Percentiles rank a stretch among this genome's conserved stretches.
phyloP scores from a whole-genome alignment of 148 eudicot species.

The Mesembryanthemum crystallinum region DNA sequence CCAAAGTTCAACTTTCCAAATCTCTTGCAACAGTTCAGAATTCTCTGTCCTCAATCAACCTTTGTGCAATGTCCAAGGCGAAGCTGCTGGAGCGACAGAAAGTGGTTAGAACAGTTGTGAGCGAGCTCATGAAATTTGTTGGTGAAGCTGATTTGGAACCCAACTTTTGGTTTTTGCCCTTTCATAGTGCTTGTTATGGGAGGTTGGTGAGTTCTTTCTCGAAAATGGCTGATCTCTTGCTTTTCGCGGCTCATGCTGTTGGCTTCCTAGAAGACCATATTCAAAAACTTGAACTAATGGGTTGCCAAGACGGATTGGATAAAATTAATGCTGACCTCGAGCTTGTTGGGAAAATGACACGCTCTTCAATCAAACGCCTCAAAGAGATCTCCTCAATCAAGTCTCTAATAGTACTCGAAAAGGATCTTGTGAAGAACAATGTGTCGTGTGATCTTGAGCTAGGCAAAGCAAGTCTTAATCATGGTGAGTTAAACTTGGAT shows the following conservation, averaged over 20 bases:
- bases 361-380: conserved; percentile 43
- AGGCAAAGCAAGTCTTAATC: conserved; percentile 36
- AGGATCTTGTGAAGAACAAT: conserved; percentile 38
- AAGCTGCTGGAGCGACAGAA: conserved; percentile 29
- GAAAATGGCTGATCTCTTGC: conserved; percentile 42
- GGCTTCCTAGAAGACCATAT: conserved; percentile 37
- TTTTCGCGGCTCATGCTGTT: conserved; percentile 43
- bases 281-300: conserved; percentile 16
- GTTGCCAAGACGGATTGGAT: conserved; percentile 26
- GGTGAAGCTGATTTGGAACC: conserved; percentile 77
- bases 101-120: conserved; percentile 32
- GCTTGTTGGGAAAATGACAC: conserved; percentile 34
- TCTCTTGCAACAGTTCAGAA: conserved; percentile 33
- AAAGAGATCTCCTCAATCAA: conserved; percentile 46
- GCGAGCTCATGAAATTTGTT: conserved; percentile 44
- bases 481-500: conserved; percentile 18
- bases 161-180: conserved; percentile 74
- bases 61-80: conserved; percentile 9
- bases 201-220: conserved; percentile 49
- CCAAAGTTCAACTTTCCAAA: conserved; percentile 54
- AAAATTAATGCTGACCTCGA: conserved; percentile 46
- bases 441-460: conserved; percentile 46
- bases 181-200: conserved; percentile 44
- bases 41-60: conserved; percentile 30
- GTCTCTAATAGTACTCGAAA: conserved; percentile 45